Conservation (phyloP, 352 stramenopile genomes). For the Phytophthora syringae region DNA sequence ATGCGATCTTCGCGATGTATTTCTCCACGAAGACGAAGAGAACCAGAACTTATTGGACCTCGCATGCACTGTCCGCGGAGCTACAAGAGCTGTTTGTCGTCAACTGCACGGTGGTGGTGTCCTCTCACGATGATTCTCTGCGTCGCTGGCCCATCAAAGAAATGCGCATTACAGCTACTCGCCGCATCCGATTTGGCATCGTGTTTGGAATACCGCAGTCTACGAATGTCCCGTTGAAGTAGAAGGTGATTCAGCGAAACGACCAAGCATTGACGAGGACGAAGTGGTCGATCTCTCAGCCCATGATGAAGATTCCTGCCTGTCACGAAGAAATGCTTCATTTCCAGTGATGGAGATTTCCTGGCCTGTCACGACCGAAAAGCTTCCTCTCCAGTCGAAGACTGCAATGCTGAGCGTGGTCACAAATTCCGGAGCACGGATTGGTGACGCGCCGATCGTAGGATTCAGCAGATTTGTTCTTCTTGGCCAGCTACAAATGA, state of each 20-base stretch:
- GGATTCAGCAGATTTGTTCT: too few species aligned
- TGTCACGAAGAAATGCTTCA: too few species aligned
- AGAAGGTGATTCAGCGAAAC: background rate
- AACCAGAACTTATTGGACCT: background rate
- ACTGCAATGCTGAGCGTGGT: slow-evolving; percentile 3
- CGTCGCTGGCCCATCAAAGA: background rate
- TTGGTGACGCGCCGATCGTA: too few species aligned
- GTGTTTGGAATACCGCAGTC: background rate
- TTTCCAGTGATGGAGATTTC: too few species aligned
- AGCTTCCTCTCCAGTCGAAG: background rate
- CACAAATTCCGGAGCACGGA: too few species aligned
- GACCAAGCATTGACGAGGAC: background rate
- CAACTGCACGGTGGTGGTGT: background rate
- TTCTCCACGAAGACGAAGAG: background rate
- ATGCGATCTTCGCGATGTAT: background rate
- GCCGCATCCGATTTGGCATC: background rate
- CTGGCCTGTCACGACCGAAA: too few species aligned
- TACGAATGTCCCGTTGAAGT: background rate
- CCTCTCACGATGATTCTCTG: background rate
- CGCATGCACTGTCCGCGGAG: background rate
- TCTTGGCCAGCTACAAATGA: too few species aligned
- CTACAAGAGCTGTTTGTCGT: background rate
- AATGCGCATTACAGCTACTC: background rate
- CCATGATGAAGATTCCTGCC: slow-evolving; percentile 4
- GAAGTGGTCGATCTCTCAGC: background rate